Evolutionary conservation across 2,329 filamentous ascomycete species (phyloP), one percentile per base, ranked within the genome.

Genomic region (Teratosphaeriaceae sp.): DNA sequence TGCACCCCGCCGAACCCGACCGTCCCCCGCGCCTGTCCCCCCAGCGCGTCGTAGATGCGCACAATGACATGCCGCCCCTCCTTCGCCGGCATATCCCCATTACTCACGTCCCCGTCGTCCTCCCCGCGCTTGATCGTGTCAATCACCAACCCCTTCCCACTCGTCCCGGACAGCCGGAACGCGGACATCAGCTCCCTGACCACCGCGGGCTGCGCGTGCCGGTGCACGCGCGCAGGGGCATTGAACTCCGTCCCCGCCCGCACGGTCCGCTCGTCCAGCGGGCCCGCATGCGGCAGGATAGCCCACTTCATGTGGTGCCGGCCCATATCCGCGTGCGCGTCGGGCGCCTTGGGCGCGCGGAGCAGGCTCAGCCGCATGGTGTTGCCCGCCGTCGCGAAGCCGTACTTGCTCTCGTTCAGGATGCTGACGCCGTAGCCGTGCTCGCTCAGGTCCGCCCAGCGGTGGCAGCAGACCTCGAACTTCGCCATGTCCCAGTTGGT

Each of bases 401-500:
- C 90, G 61, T 95, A 97, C 65, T 96, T 96, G 69, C 82, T 87
- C 65, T 97, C 89, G 60, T 97, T 97, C 46, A 97, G 75, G 49
- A 97, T 85, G 2, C 86, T 90, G 6, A 97, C 88, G 50, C 89
- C 89, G 56, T 94, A 95, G 41, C 82, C 84, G 58, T 85, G 74
- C 65, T 96, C 89, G 0, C 85, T 90, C 20, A 96, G 70, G 64
- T 96, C 89, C 9, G 89, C 89, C 72, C 87, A 96, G 62, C 89
- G 90, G 71, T 96, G 89, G 63, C 85, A 90, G 73, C 88, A 95
- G 40, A 96, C 89, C 69, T 96, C 89, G 56, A 96, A 96, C 59
- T 95, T 95, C 59, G 89, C 89, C 88, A 94, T 94, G 60, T 95
- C 88, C 88, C 88, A 95, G 53, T 79, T 84, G 2, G 92, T 98